Conservation (phyloP, 140 eudicot species). For the Bidens hawaiensis region DNA sequence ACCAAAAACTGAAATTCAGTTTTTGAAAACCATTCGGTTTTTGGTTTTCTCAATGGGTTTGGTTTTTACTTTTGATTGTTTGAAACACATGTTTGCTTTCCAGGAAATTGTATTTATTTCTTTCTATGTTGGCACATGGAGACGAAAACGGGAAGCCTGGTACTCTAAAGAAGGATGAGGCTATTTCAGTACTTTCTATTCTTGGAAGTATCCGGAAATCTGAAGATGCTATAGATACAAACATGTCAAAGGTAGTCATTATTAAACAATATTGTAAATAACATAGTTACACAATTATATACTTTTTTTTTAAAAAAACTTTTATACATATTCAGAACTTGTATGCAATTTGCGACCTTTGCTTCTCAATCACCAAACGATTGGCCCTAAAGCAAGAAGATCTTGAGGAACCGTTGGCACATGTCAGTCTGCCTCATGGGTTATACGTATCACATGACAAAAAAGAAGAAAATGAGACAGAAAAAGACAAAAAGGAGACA, state of each 20-base stretch:
- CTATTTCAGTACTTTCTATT: conserved; percentile 45
- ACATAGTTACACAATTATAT: not conserved
- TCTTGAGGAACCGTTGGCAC: conserved; percentile 35
- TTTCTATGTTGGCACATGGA: conserved; percentile 73
- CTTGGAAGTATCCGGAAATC: conserved; percentile 61
- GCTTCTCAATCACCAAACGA: conserved; percentile 57
- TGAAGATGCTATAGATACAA: conserved; percentile 59
- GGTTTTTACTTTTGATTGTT: too few species aligned
- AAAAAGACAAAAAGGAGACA: not conserved
- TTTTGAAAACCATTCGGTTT: too few species aligned
- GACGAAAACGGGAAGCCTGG: conserved; percentile 65
- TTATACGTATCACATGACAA: conserved; percentile 47
- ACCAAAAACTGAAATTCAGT: too few species aligned
- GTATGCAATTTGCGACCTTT: conserved; percentile 84
- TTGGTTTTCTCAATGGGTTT: too few species aligned
- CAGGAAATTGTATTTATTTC: conserved; percentile 64
- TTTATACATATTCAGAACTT: conserved; percentile 58
- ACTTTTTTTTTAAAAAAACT: too few species aligned
- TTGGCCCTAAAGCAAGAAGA: conserved; percentile 55
- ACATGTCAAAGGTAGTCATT: conserved; percentile 66
- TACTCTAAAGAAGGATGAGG: conserved; percentile 52
- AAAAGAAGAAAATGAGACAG: conserved; percentile 4
- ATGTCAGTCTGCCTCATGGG: conserved; percentile 45
- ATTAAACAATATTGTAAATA: not conserved
- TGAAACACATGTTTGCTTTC: conserved; percentile 12